A percentile compares a stretch with the other conserved stretches of the same genome.
Evolutionary conservation across 768 basidiomycete species (phyloP).

Genomic region (Suillus occidentalis): DNA sequence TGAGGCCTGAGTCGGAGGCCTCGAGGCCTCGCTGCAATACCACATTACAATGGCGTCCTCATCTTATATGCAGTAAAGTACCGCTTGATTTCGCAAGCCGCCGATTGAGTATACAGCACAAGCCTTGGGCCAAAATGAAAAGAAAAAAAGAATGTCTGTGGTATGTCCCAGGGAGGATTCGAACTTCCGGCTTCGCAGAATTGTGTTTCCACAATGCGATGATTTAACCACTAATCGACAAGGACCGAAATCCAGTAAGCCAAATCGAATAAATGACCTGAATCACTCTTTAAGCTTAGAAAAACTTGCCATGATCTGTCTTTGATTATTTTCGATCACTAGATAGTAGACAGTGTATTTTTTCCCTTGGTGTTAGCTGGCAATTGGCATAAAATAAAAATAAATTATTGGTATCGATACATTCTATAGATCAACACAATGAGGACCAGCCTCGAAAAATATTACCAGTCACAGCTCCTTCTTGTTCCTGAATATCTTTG

Average conservation of each 20-base stretch:
- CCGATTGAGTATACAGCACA: too few relatives aligned
- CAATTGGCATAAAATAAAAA: not conserved
- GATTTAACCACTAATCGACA: constrained; percentile 10
- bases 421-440: not conserved
- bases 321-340: not conserved
- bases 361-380: not conserved
- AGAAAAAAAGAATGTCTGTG: constrained; percentile 3
- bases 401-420: constrained; percentile 2
- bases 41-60: too few relatives aligned
- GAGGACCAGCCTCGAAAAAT: not conserved
- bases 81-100: not conserved
- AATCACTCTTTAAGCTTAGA: not conserved
- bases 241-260: not conserved
- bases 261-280: not conserved
- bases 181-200: constrained; percentile 9
- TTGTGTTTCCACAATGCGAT: constrained; percentile 7
- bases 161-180: constrained; percentile 8
- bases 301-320: not conserved
- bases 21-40: not conserved
- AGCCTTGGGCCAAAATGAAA: not conserved
- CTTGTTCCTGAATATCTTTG: constrained; percentile 34
- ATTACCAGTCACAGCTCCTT: not conserved
- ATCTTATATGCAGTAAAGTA: not conserved
- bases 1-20: not conserved
- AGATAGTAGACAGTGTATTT: not conserved